These are phyloP conservation scores for Tetrapyrgos nigripes DNA, from an alignment of 1,284 basidiomycete species.

Conservation along the genomic window DNA sequence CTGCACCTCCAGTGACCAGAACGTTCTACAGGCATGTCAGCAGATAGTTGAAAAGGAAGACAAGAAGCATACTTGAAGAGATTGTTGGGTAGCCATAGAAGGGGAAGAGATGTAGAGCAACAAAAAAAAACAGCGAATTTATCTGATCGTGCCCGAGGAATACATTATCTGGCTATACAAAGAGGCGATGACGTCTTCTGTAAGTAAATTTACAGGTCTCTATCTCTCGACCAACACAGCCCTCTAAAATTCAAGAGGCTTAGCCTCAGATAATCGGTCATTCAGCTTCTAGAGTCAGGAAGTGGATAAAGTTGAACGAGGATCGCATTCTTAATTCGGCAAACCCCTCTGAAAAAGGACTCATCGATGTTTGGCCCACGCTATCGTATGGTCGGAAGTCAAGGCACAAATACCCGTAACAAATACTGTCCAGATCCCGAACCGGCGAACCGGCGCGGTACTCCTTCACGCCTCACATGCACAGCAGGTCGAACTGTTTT, in stretches of 20 bases:
- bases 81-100: not conserved
- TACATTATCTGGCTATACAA: not conserved
- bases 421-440: no score
- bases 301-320: no score
- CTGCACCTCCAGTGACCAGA: slow-evolving; percentile 18
- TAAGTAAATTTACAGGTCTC: no score
- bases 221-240: no score
- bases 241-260: no score
- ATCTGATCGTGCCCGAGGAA: slow-evolving; percentile 3
- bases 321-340: not conserved
- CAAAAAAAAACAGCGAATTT: not conserved
- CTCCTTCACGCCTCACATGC: no score
- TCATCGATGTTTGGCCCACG: not conserved
- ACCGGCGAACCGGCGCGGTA: no score
- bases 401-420: no score
- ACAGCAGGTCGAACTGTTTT: no score
- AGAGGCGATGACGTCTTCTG: not conserved
- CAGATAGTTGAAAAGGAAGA: not conserved
- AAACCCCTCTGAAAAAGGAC: not conserved
- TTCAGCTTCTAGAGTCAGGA: no score
- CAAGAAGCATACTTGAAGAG: slow-evolving; percentile 14
- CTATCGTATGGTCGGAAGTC: not conserved
- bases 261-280: no score
- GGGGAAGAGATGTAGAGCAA: not conserved
- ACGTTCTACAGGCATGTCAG: slow-evolving; percentile 19